phyloP scores from a whole-genome alignment of 305 asterid genomes.

The Fraxinus angustifolia region DNA sequence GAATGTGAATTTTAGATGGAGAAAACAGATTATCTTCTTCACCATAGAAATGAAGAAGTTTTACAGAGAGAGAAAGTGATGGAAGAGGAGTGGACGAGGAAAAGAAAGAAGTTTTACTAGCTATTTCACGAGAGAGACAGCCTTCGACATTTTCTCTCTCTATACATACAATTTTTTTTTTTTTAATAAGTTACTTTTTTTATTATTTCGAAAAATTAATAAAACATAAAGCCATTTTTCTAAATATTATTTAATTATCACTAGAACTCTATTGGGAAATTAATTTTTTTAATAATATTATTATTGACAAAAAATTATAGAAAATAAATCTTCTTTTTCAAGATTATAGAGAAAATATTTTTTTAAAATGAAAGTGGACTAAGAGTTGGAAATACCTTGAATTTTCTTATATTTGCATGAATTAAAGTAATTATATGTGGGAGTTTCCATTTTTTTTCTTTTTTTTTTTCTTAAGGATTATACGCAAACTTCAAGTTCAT shows the following conservation, averaged over 20 bases:
- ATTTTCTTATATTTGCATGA: neutral
- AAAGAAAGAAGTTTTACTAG: slow-evolving; percentile 8
- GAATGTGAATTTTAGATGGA: slow-evolving; percentile 37
- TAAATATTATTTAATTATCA: neutral
- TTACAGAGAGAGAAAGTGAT: neutral
- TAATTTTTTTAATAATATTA: too few relatives aligned
- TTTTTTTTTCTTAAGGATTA: neutral
- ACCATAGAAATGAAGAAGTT: neutral
- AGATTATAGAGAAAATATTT: neutral
- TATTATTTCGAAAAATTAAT: neutral
- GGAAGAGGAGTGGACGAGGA: neutral
- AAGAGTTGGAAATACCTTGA: neutral
- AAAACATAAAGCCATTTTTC: neutral
- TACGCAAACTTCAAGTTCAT: neutral
- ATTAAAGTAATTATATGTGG: neutral
- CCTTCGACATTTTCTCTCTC: neutral
- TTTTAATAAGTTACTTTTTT: neutral
- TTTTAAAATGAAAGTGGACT: neutral
- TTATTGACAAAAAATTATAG: too few relatives aligned
- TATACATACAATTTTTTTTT: neutral
- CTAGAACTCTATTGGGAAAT: neutral
- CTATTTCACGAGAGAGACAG: slow-evolving; percentile 26
- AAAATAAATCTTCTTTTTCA: too few relatives aligned
- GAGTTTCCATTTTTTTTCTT: neutral
- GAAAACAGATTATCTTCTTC: neutral